Evolutionary conservation across 495 filamentous ascomycete genomes (phyloP), one percentile per base, ranked within the genome.

Genomic region (Xylaria sp.): DNA sequence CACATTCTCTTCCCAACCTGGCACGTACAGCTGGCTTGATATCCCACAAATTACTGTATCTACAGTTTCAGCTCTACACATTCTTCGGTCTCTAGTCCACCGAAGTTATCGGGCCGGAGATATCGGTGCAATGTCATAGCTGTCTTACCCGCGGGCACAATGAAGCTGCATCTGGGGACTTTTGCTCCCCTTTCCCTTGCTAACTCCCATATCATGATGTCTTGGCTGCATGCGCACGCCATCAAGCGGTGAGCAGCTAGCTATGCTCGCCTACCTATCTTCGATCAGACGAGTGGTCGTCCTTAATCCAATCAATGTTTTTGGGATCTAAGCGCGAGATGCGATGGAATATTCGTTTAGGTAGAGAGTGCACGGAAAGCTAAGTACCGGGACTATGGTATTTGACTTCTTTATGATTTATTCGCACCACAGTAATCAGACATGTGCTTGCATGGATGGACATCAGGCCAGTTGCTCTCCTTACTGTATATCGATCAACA

Each of bases 201-300:
- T 48, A 26, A 43, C 43, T 50, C 48, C 61, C 12, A 31, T 59
- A 64, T 52, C 59, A 33, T 65, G 43, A 63, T 71, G 71, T 61
- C 73, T 76, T 69, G 70, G 70, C 72, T 61, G 62, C 68, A 68
- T 73, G 67, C 74, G 71, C 66, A 73, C 70, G 69, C 69, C 69
- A 74, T 74, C 40, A 71, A 58, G 77, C 77, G 75, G 77, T 78
- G 77, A 77, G 70, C 71, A 55, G 55, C 61, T 15, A 29, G n/a
- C 55, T 26, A 69, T 52, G 33, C 31, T 64, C 40, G 62, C 44
- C 62, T 65, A 50, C 44, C 62, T 65, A 50, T 65, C 43, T 69
- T 69, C 24, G 26, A 61, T 33, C 14, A 46, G 44, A 50, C 61
- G n/a, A 57, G 59, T 66, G 1, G n/a, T 31, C 43, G n/a, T 53